Conservation (phyloP, 352 stramenopile species). For the Aphanomyces invadans region DNA sequence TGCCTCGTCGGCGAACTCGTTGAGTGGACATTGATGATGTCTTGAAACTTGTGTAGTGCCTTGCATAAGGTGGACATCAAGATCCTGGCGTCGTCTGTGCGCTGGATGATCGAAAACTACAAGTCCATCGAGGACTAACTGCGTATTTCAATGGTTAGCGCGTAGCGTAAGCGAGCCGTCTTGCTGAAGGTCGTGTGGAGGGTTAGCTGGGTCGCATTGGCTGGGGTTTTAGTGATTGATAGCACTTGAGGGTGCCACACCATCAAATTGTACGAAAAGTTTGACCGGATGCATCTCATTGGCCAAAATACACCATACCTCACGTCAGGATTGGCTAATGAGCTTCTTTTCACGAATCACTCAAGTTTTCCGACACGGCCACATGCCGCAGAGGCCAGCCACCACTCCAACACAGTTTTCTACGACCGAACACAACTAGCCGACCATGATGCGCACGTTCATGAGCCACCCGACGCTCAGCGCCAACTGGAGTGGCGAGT, state of each 20-base stretch:
- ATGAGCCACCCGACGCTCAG: slow-evolving; percentile 4
- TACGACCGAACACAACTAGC: not conserved
- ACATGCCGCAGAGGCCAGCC: no score
- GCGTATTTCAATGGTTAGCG: not conserved
- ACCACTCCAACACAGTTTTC: no score
- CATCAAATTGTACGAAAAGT: no score
- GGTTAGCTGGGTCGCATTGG: no score
- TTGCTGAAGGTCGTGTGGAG: no score
- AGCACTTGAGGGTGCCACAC: no score
- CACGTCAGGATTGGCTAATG: no score
- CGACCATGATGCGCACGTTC: slow-evolving; percentile 17
- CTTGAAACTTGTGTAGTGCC: slow-evolving; percentile 44
- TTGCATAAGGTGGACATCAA: slow-evolving; percentile 85
- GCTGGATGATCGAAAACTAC: slow-evolving; percentile 45
- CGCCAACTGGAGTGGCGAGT: slow-evolving; percentile 22
- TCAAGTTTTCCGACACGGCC: no score
- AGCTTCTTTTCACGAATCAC: no score
- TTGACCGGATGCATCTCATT: no score
- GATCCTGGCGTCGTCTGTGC: slow-evolving; percentile 57
- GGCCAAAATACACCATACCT: no score
- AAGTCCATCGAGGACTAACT: slow-evolving; percentile 14
- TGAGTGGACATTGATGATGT: not conserved
- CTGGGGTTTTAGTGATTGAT: no score
- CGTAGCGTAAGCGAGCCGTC: not conserved
- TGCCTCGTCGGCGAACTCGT: not conserved